phyloP scores from a whole-genome alignment of 1,139 yeast species.

The Arxiozyma telluris region DNA sequence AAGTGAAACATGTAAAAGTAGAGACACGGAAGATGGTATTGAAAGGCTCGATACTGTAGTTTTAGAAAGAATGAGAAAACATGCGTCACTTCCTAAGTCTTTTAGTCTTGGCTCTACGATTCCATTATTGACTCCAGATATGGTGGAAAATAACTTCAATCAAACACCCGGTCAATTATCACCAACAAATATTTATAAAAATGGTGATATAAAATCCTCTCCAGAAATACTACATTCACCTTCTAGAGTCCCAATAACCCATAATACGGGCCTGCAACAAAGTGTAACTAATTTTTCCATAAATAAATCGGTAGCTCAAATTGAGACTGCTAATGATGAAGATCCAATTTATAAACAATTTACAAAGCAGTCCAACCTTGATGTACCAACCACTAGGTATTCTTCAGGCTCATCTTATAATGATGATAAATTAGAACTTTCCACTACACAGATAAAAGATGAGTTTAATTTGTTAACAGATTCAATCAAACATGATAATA shows the following conservation, averaged over 20 bases:
- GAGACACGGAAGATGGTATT: slow-evolving; percentile 21
- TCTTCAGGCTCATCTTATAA: slow-evolving; percentile 22
- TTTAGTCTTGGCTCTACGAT: slow-evolving; percentile 8
- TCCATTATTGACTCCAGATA: slow-evolving; percentile 6
- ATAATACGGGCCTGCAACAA: slow-evolving; percentile 19
- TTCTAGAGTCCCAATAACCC: slow-evolving; percentile 23
- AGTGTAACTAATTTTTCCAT: slow-evolving; percentile 4
- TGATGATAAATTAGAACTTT: slow-evolving; percentile 15
- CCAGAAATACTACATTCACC: slow-evolving; percentile 13
- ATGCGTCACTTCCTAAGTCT: slow-evolving; percentile 9
- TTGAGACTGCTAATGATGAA: neutral
- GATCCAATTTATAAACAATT: neutral
- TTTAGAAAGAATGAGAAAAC: neutral
- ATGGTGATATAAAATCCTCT: slow-evolving; percentile 1
- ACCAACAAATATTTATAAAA: neutral
- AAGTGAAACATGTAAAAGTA: slow-evolving; percentile 2
- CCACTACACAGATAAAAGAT: slow-evolving; percentile 14
- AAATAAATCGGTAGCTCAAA: neutral
- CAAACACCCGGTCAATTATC: neutral
- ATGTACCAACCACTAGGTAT: slow-evolving; percentile 10
- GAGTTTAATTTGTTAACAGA: slow-evolving; percentile 12
- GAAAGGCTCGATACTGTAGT: slow-evolving; percentile 26
- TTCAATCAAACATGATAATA: neutral
- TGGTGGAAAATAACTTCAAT: neutral
- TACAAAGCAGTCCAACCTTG: neutral